Base-by-base conservation (phyloP, 768 basidiomycete genomes). In the Podaxis mareebaensis region DNA sequence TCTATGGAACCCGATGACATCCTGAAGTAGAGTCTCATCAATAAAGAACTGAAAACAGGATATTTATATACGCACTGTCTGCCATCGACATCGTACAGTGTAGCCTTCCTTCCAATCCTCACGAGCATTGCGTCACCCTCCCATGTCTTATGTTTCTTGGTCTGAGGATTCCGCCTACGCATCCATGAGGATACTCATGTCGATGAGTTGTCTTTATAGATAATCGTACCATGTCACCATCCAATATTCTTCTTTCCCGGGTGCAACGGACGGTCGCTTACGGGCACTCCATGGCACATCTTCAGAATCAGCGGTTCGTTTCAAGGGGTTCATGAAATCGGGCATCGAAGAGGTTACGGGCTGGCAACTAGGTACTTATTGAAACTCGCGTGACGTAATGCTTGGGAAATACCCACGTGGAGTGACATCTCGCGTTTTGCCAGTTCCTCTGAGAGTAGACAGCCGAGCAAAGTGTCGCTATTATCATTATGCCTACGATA, bases 61-160 rank as follows among this genome's bases (percentile, higher is more conserved):
- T 10, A 28, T 24, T 39, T 24, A 36, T n/a, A 58, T 53, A 66
- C 85, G 64, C 73, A 91, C 91, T 79, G 71, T 78, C 83, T 85
- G 24, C 89, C 89, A 58, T 92, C 88, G 7, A 77, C 71, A 67
- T 89, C 86, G 63, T 85, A 85, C 28, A 92, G 73, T 3, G 76
- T 81, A 53, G 81, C 83, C 68, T 77, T 83, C 7, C 63, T 64
- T 4, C 67, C 72, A 7, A 72, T 75, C 17, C 85, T 77, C 10
- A 85, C 83, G 4, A 92, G 78, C n/a, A 90, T 80, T 40, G 81
- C 88, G 68, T 89, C 92, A 40, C 91, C 93, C 58, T 95, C 93
- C 94, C 94, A 96, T 0, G 90, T 93, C 73, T 94, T 93, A 69
- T 95, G 88, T 74, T 95, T 95, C 77, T 85, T 91, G 42, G 80